Base-by-base conservation (phyloP, 345 rosid species). In the Salix brachista region DNA sequence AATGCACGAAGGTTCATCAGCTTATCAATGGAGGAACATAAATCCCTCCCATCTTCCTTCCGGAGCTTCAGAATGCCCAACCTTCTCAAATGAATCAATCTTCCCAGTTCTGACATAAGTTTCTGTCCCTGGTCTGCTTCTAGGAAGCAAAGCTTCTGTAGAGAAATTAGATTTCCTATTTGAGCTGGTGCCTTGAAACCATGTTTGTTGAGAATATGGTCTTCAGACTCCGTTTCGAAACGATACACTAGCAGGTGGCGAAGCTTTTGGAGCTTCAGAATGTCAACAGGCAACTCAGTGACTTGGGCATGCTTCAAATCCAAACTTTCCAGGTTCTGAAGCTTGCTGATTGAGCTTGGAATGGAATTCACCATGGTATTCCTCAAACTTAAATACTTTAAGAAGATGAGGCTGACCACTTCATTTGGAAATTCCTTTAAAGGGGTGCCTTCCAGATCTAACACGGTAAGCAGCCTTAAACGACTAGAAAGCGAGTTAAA, bases 1-100 rank as follows among this genome's bases (percentile, higher is more conserved):
- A 78, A 36, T 67, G 79, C 75, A 12, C 46, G 77, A 73, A 79
- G 82, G 18, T 69, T 71, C 13, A 37, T 61, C 68, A 79, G 56
- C 26, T 42, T 76, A n/a, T 76, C 75, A 23, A 83, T 68, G 4
- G 83, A 79, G 34, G 80, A 76, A 70, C 80, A 79, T 30, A 83
- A 30, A 6, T 26, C 66, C 65, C 13, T 26, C 8, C 80, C 78
- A 69, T 83, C 69, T 67, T 69, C 77, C 70, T 9, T 69, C 39
- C 34, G 69, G 32, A 83, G 32, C 58, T 75, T 82, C 16, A 52
- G 8, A 37, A 83, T 69, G 62, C 80, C 79, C 25, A 83, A 44
- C 44, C 82, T 68, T 10, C 80, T 76, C 23, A 79, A 67, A 19
- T 79, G 75, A 42, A 14, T 64, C 30, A 83, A 26, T 42, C 32